Evolutionary conservation across 306 rosid genomes (phyloP).

Genomic region (Rosa rugosa): DNA sequence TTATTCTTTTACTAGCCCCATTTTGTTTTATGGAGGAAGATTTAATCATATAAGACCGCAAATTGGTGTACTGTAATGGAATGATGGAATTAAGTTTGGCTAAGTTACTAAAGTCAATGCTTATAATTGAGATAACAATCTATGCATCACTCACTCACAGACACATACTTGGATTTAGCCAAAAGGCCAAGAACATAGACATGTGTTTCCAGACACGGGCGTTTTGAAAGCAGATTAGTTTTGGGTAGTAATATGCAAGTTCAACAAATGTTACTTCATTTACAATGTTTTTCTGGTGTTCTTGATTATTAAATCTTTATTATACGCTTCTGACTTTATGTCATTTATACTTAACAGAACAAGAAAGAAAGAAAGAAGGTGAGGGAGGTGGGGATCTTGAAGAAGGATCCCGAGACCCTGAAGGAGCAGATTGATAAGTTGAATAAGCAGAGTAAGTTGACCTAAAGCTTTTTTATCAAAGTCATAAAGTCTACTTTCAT

Average conservation of each 20-base stretch:
- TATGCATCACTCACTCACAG: not conserved
- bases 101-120: not conserved
- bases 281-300: not conserved
- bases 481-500: not conserved
- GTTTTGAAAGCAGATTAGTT: not conserved
- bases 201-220: not conserved
- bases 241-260: not conserved
- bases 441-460: constrained; percentile 87
- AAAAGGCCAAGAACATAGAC: not conserved
- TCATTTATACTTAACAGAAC: constrained; percentile 51
- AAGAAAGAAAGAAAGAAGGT: constrained; percentile 98
- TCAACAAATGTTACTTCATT: not conserved
- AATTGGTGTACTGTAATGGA: not conserved
- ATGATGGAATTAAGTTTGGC: not conserved
- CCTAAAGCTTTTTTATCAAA: not conserved
- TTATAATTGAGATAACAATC: not conserved
- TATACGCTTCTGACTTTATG: constrained; percentile 2
- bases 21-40: not conserved
- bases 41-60: not conserved
- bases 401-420: constrained; percentile 89
- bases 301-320: not conserved
- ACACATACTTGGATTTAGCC: not conserved
- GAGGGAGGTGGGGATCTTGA: constrained; percentile 98
- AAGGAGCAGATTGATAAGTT: constrained; percentile 90
- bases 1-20: too few species aligned